Conservation (phyloP, 352 stramenopile species). For the Peronospora farinosa region DNA sequence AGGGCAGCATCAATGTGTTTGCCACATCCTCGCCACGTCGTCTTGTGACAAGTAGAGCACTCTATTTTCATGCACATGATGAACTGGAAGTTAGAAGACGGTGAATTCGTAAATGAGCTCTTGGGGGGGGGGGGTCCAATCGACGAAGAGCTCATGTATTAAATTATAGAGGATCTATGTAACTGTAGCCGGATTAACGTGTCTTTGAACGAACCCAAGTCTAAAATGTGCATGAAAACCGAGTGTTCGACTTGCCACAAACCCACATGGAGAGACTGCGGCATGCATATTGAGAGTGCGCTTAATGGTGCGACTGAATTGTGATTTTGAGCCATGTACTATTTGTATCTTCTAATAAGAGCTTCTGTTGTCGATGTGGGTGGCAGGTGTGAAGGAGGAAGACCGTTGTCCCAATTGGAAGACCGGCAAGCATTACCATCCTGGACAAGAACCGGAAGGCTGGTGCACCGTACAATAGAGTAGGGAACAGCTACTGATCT, state of each 20-base stretch:
- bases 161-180: not conserved
- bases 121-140: not conserved
- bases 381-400: constrained; percentile 14
- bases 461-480: constrained; percentile 24
- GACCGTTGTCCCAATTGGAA: constrained; percentile 53
- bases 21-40: constrained; percentile 56
- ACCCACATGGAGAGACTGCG: constrained; percentile 48
- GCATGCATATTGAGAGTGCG: constrained; percentile 46
- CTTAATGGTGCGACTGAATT: constrained; percentile 22
- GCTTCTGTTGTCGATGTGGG: not conserved
- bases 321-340: too few relatives aligned
- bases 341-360: not conserved
- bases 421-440: constrained; percentile 39
- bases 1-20: constrained; percentile 50
- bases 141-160: not conserved
- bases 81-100: constrained; percentile 3
- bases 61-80: constrained; percentile 55
- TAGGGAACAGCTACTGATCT: not conserved
- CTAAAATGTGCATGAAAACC: constrained; percentile 50
- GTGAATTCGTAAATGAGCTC: constrained; percentile 14
- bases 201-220: too few relatives aligned
- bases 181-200: too few relatives aligned
- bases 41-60: constrained; percentile 52
- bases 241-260: constrained; percentile 52
- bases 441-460: constrained; percentile 17